Conservation (phyloP, 2,329 filamentous ascomycete species). For the Aureobasidium mangrovei region DNA sequence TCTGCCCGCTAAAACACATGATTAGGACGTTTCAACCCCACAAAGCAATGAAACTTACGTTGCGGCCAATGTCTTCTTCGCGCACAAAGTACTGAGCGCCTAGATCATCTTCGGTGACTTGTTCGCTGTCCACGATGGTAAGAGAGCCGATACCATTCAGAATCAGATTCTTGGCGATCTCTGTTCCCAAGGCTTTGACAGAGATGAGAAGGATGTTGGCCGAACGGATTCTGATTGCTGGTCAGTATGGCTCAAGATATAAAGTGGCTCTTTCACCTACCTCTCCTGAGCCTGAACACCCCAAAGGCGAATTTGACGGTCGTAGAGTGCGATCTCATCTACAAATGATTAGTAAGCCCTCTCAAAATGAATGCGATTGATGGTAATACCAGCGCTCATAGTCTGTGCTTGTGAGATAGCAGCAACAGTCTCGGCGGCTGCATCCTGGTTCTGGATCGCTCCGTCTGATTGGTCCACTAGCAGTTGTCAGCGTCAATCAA, state of each 20-base stretch:
- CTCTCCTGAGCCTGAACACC: constrained; percentile 83
- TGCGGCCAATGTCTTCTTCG: constrained; percentile 64
- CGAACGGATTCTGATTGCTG: constrained; percentile 52
- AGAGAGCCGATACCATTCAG: constrained; percentile 85
- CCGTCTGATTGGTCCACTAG: constrained; percentile 3
- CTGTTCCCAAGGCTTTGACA: constrained; percentile 79
- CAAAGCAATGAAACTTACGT: constrained; percentile 37
- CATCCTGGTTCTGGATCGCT: constrained; percentile 25
- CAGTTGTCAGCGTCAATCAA: not conserved
- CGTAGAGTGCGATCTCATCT: constrained; percentile 97
- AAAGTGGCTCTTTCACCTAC: constrained; percentile 33
- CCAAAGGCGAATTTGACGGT: constrained; percentile 95
- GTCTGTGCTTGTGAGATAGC: constrained; percentile 32
- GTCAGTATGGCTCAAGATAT: not conserved
- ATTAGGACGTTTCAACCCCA: not conserved
- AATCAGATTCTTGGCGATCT: constrained; percentile 95
- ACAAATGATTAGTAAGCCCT: not conserved
- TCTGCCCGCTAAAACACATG: constrained; percentile 56
- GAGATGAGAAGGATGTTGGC: constrained; percentile 86
- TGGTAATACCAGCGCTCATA: constrained; percentile 26
- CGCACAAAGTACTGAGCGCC: constrained; percentile 63
- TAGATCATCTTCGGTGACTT: constrained; percentile 69
- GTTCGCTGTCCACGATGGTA: constrained; percentile 73
- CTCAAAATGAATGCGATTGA: not conserved
- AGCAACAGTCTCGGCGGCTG: constrained; percentile 29